Base-by-base conservation (phyloP, 257 asterid genomes). In the Plantago ovata region DNA sequence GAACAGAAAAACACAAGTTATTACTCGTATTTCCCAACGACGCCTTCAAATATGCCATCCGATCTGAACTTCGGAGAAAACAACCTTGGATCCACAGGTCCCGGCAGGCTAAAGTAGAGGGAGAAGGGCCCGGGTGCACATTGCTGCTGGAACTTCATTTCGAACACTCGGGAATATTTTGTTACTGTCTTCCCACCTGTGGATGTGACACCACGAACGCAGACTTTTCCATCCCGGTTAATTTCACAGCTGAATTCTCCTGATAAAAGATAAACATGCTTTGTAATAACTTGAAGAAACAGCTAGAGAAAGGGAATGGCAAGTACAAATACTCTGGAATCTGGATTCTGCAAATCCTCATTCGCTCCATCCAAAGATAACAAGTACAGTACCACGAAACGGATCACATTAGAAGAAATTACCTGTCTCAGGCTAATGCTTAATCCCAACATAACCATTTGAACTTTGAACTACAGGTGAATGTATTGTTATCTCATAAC, bases 11-110 rank as follows among this genome's bases (percentile, higher is more conserved):
- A 58, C 48, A 50, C 38, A 60, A 38, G 50, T 60, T 44, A 63
- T 62, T 64, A 43, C 65, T 75, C 73, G 22, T 61, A 53, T 69
- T 84, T 90, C 16, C 75, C 67, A 53, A 84, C 80, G 1, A 86
- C 77, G 7, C 69, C 97, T 75, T 89, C 97, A n/a, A 90, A 84
- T 63, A 86, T 77, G 60, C 94, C 95, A 67, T 90, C 91, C 10
- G 92, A 68, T 72, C 89, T 69, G 74, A 82, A 86, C 60, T 42
- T 63, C 61, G 88, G 88, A 38, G 75, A 42, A 46, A 84, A 72
- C 67, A 86, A 53, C 71, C 85, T 79, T 0, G 96, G 95, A 66
- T 90, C 96, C 42, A 90, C 95, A 15, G 94, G 85, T 38, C 96
- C 96, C 0, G 96, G 96, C 47, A 90, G 89, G 10, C 71, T 69